These are phyloP conservation scores for Auricularia sp. DNA, from an alignment of 768 basidiomycete genomes.

Conservation along the genomic window DNA sequence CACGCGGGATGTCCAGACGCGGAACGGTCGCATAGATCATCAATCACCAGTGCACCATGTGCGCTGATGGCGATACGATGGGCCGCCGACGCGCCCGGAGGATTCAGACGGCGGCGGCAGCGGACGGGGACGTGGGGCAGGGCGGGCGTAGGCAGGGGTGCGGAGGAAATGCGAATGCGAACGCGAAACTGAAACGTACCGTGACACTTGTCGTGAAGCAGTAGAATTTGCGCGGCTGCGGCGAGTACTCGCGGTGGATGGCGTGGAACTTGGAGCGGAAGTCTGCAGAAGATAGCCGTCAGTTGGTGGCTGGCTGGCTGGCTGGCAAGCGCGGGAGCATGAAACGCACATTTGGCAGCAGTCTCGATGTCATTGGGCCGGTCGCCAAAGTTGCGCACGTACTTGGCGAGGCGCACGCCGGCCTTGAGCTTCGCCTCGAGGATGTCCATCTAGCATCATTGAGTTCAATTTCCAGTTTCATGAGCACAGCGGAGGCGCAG, in stretches of 20 bases:
- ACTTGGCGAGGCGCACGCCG: slow-evolving; percentile 53
- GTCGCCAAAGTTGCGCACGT: slow-evolving; percentile 61
- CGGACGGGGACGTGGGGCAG: not conserved
- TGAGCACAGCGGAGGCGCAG: not conserved
- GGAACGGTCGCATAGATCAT: not conserved
- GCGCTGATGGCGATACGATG: not conserved
- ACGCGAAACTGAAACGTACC: not conserved
- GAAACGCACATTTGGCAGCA: slow-evolving; percentile 49
- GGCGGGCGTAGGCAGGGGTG: not conserved
- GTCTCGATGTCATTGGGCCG: slow-evolving; percentile 60
- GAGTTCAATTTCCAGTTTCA: no score
- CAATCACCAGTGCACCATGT: not conserved
- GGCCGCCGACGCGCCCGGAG: not conserved
- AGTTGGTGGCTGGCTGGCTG: not conserved
- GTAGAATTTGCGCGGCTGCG: not conserved
- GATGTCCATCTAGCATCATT: slow-evolving; percentile 41
- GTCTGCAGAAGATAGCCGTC: not conserved
- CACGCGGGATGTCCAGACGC: no score
- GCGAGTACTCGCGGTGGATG: not conserved
- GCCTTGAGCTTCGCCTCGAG: slow-evolving; percentile 53
- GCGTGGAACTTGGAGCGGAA: slow-evolving; percentile 1
- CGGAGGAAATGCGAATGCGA: not conserved
- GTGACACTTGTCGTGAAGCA: not conserved
- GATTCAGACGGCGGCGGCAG: no score
- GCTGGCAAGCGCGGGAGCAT: not conserved